phyloP scores from a whole-genome alignment of 1,139 yeast species.

The Martiniozyma asiatica region DNA sequence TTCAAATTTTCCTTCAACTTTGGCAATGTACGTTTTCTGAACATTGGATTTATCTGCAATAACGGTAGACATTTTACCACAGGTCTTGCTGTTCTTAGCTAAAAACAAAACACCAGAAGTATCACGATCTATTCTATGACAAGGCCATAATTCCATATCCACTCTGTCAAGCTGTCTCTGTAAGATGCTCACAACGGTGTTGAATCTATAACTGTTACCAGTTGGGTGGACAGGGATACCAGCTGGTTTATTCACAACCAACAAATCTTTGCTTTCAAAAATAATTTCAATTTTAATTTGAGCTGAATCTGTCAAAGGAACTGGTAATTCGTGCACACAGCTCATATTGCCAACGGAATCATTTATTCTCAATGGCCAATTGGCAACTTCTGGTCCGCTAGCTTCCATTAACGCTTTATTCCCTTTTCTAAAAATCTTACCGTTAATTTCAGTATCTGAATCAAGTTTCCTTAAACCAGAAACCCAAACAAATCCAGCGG shows the following conservation, averaged over 20 bases:
- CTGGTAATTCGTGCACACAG: constrained; percentile 11
- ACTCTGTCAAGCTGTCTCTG: constrained; percentile 27
- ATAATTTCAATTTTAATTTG: constrained; percentile 14
- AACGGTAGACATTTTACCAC: constrained; percentile 24
- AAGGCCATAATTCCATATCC: constrained; percentile 32
- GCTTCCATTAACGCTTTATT: too few relatives aligned
- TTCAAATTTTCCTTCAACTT: constrained; percentile 52
- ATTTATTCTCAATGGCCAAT: constrained; percentile 1
- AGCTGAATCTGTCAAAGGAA: constrained; percentile 2
- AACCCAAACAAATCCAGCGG: too few relatives aligned
- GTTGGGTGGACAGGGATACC: constrained; percentile 76
- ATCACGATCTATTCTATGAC: constrained; percentile 58
- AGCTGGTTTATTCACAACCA: constrained; percentile 62
- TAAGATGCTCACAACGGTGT: constrained; percentile 42
- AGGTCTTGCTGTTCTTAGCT: constrained; percentile 30
- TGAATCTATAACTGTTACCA: constrained; percentile 28
- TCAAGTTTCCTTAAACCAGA: too few relatives aligned
- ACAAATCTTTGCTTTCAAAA: constrained; percentile 30
- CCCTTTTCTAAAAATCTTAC: too few relatives aligned
- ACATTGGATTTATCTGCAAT: constrained; percentile 24
- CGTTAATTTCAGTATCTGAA: too few relatives aligned
- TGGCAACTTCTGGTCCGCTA: constrained; percentile 5
- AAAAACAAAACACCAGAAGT: constrained; percentile 62
- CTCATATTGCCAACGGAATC: constrained; percentile 9
- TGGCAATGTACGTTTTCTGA: constrained; percentile 40